Evolutionary conservation across 192 early-diverging fungal genomes (phyloP).

Genomic region (Backusella tuberculispora): DNA sequence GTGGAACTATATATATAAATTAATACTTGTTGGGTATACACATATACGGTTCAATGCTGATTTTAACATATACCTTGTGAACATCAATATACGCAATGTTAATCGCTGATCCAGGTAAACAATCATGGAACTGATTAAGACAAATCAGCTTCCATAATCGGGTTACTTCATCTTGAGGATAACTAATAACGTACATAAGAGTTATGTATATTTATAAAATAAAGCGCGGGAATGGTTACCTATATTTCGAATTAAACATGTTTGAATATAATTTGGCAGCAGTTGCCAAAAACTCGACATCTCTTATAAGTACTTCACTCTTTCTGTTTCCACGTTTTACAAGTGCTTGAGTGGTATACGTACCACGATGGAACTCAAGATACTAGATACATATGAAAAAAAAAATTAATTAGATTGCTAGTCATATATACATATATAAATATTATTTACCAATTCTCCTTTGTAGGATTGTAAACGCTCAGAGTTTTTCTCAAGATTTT

Average conservation of each 20-base stretch:
- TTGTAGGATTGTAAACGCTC: slow-evolving; percentile 84
- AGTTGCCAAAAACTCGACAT: slow-evolving; percentile 80
- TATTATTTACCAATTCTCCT: slow-evolving; percentile 80
- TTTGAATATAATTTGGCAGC: slow-evolving; percentile 39
- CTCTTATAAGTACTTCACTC: slow-evolving; percentile 82
- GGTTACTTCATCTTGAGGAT: slow-evolving; percentile 78
- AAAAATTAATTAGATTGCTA: neutral
- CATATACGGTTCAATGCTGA: neutral
- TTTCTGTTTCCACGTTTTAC: slow-evolving; percentile 89
- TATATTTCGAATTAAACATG: neutral
- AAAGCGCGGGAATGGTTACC: neutral
- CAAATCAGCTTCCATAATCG: slow-evolving; percentile 88
- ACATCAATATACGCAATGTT: slow-evolving; percentile 90
- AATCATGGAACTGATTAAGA: slow-evolving; percentile 99
- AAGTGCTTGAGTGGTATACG: slow-evolving; percentile 91
- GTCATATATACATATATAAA: neutral
- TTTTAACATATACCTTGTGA: slow-evolving; percentile 44
- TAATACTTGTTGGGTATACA: neutral
- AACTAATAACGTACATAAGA: slow-evolving; percentile 37
- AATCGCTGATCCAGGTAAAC: slow-evolving; percentile 92
- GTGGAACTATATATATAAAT: slow-evolving; percentile 42
- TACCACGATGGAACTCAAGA: slow-evolving; percentile 98
- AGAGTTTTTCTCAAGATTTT: slow-evolving; percentile 70
- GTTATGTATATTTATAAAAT: neutral
- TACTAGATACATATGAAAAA: slow-evolving; percentile 55